Evolutionary conservation across 495 filamentous ascomycete genomes (phyloP).

Genomic region (Hamigera avellanea): DNA sequence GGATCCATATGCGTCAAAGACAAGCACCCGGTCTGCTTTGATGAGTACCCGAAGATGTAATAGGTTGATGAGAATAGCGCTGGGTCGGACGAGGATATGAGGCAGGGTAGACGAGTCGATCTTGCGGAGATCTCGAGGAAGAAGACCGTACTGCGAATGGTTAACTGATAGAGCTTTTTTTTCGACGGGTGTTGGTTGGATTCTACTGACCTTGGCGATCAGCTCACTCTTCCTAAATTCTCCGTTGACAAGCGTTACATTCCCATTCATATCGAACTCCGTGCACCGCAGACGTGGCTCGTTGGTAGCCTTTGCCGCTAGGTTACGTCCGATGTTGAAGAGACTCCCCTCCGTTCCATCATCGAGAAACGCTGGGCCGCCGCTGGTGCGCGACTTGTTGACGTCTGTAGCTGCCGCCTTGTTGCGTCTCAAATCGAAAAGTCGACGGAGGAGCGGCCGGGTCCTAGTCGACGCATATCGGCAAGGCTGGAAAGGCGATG

Average conservation of each 20-base stretch:
- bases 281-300: constrained; percentile 83
- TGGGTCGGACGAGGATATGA: constrained; percentile 88
- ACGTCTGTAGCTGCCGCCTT: constrained; percentile 16
- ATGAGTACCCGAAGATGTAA: constrained; percentile 90
- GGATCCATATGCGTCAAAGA: constrained; percentile 94
- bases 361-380: constrained; percentile 18
- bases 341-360: constrained; percentile 25
- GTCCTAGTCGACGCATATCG: constrained; percentile 31
- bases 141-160: constrained; percentile 69
- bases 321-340: constrained; percentile 43
- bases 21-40: constrained; percentile 82
- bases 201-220: constrained; percentile 70
- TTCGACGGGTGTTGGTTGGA: background rate
- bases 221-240: constrained; percentile 96
- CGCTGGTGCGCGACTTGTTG: constrained; percentile 8
- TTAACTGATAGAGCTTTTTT: background rate
- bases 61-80: constrained; percentile 88
- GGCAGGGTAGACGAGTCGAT: constrained; percentile 98
- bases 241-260: constrained; percentile 87
- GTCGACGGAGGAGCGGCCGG: constrained; percentile 41
- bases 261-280: constrained; percentile 86
- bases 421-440: constrained; percentile 37
- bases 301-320: constrained; percentile 61
- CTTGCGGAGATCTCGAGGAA: constrained; percentile 92
- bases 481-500: constrained; percentile 1